Conservation (phyloP, 2,329 filamentous ascomycete species). For the Penicillium sp. region DNA sequence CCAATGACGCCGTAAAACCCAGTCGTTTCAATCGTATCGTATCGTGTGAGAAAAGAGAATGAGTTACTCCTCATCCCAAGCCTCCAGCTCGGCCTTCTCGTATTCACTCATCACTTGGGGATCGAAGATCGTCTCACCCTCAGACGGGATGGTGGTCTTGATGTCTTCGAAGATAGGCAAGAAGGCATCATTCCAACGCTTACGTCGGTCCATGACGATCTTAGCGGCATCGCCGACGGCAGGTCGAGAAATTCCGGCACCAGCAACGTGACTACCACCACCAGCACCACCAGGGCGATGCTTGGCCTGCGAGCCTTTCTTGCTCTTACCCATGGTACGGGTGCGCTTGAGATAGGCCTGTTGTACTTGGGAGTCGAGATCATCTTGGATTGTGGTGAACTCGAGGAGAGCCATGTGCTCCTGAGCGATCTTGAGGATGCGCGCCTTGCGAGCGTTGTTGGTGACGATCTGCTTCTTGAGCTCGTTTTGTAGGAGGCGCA, state of each 20-base stretch:
- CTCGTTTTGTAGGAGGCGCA: conserved; percentile 79
- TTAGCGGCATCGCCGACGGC: conserved; percentile 85
- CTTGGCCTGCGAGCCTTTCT: conserved; percentile 72
- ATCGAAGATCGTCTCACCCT: conserved; percentile 71
- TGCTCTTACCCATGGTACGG: conserved; percentile 87
- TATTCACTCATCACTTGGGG: conserved; percentile 68
- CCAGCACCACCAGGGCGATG: conserved; percentile 64
- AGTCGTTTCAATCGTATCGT: conserved; percentile 20
- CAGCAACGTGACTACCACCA: conserved; percentile 61
- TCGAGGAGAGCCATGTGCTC: conserved; percentile 96
- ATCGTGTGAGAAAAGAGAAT: conserved; percentile 8
- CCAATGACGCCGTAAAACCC: conserved; percentile 18
- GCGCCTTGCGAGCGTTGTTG: conserved; percentile 87
- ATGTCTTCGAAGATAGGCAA: conserved; percentile 87
- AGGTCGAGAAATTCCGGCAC: conserved; percentile 48
- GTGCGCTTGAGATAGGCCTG: conserved; percentile 94
- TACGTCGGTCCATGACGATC: conserved; percentile 85
- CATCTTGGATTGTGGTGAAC: conserved; percentile 93
- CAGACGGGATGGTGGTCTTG: conserved; percentile 68
- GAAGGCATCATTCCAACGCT: conserved; percentile 87
- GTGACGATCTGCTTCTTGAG: conserved; percentile 79
- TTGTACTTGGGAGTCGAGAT: conserved; percentile 92
- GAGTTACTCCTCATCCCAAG: conserved; percentile 71
- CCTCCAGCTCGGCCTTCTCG: conserved; percentile 72
- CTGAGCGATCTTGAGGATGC: conserved; percentile 80